A percentile compares a stretch with the other conserved stretches of the same genome.
Evolutionary conservation across 2,329 filamentous ascomycete species (phyloP).

Genomic region (Penicillium sp.): DNA sequence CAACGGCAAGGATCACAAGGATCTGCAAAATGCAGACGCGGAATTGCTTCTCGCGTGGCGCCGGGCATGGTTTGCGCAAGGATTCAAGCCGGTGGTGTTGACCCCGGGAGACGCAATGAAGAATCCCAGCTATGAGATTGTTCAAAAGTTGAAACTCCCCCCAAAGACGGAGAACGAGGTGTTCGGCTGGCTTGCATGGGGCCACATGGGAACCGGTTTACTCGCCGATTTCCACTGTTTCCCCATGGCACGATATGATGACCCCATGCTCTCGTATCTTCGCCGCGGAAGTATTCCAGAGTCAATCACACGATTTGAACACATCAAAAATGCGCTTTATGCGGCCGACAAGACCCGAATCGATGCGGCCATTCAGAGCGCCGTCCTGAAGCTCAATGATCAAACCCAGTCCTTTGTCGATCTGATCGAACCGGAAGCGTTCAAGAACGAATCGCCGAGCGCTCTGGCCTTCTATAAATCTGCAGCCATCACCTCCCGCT

Average conservation of each 20-base stretch:
- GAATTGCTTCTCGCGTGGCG: conserved; percentile 81
- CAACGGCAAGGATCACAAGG: conserved; percentile 55
- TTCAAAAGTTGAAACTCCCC: conserved; percentile 60
- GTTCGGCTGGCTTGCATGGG: conserved; percentile 88
- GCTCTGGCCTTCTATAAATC: conserved; percentile 75
- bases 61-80: conserved; percentile 91
- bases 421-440: conserved; percentile 56
- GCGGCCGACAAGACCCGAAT: conserved; percentile 65
- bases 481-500: conserved; percentile 60
- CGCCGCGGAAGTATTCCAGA: conserved; percentile 70
- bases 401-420: conserved; percentile 61
- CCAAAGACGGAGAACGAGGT: conserved; percentile 63
- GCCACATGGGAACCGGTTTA: conserved; percentile 79
- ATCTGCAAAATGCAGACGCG: conserved; percentile 68
- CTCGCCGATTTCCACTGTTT: conserved; percentile 74
- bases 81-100: conserved; percentile 80
- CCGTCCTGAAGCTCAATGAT: conserved; percentile 56
- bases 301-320: conserved; percentile 67
- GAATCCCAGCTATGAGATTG: conserved; percentile 70
- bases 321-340: conserved; percentile 67
- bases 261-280: conserved; percentile 67
- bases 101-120: conserved; percentile 74
- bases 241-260: conserved; percentile 75
- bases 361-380: conserved; percentile 58
- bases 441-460: conserved; percentile 63